Conservation (phyloP, 495 filamentous ascomycete genomes). For the Hypoxylon rickii region DNA sequence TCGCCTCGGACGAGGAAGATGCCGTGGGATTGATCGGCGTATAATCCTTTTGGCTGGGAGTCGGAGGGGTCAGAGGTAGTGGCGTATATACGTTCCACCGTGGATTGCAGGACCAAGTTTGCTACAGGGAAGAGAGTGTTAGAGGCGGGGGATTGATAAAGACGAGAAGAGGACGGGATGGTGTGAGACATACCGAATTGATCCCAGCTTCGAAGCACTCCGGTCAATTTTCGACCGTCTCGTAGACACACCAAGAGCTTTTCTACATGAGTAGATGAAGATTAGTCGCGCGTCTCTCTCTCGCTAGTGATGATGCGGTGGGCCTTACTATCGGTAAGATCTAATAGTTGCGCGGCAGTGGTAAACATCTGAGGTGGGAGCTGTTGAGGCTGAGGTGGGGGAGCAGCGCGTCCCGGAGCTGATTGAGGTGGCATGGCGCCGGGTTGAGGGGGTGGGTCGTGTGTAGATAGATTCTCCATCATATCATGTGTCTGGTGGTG, state of each 20-base stretch:
- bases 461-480: conserved; percentile 56
- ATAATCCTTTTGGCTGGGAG: conserved; percentile 54
- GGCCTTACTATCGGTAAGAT: conserved; percentile 91
- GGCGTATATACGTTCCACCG: conserved; percentile 82
- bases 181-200: conserved; percentile 76
- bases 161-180: conserved; percentile 5
- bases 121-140: conserved; percentile 54
- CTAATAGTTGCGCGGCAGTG: conserved; percentile 89
- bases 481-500: conserved; percentile 35
- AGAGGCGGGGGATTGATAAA: conserved; percentile 1
- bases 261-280: conserved; percentile 64
- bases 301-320: conserved; percentile 3
- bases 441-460: conserved; percentile 47
- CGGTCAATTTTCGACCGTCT: conserved; percentile 91
- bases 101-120: conserved; percentile 92
- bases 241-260: conserved; percentile 89
- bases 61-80: conserved; percentile 35
- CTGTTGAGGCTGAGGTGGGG: conserved; percentile 56
- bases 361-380: conserved; percentile 95
- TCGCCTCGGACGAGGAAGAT: conserved; percentile 90
- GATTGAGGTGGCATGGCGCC: conserved; percentile 23
- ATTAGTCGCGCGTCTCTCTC: conserved; percentile 16
- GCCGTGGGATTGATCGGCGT: conserved; percentile 79
- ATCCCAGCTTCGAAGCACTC: conserved; percentile 94
- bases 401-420: conserved; percentile 35